These are phyloP conservation scores for Plasmodium chabaudi DNA, from an alignment of 169 alveolate genomes.

Conservation along the genomic window DNA sequence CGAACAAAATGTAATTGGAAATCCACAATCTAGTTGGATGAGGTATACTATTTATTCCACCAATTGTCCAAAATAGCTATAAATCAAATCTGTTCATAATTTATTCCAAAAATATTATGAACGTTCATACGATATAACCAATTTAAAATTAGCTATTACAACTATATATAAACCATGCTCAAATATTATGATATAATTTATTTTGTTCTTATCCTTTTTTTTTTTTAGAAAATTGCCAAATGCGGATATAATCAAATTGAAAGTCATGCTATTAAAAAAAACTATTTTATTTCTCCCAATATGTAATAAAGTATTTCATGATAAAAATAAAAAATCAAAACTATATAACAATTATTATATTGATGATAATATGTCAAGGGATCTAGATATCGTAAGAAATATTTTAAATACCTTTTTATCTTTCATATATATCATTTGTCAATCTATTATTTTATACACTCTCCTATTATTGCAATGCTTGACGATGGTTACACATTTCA, in stretches of 20 bases:
- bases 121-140: neutral
- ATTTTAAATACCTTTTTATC: neutral
- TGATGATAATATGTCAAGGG: constrained; percentile 66
- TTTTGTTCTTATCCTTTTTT: neutral
- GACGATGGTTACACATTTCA: neutral
- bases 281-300: constrained; percentile 63
- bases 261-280: constrained; percentile 56
- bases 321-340: constrained; percentile 56
- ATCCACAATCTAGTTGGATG: constrained; percentile 43
- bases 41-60: constrained; percentile 4
- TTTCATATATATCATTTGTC: no score
- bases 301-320: constrained; percentile 72
- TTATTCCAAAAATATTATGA: neutral
- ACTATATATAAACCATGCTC: neutral
- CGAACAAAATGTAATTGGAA: constrained; percentile 24
- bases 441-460: neutral
- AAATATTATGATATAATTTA: no score
- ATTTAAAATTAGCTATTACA: neutral
- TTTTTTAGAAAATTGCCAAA: constrained; percentile 20
- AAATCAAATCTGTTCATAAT: neutral
- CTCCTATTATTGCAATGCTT: neutral
- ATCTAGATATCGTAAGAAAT: constrained; percentile 47
- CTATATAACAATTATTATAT: constrained; percentile 62
- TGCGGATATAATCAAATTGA: constrained; percentile 53
- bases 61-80: neutral